Conservation (phyloP, 2,329 filamentous ascomycete species). For the Fusarium marasasianum region DNA sequence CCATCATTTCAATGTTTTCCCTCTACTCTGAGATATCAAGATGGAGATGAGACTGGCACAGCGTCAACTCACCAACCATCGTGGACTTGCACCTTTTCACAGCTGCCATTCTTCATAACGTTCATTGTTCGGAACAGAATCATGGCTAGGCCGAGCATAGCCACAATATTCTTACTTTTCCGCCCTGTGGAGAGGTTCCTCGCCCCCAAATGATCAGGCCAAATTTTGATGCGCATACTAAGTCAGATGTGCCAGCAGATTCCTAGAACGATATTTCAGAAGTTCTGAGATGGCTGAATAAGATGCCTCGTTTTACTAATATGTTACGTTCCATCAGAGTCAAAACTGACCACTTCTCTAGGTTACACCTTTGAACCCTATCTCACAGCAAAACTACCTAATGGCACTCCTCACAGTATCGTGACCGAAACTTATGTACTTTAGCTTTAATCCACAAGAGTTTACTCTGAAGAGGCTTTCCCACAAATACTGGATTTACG, state of each 20-base stretch:
- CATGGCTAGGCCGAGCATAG: not conserved
- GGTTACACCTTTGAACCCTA: not conserved
- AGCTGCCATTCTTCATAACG: not conserved
- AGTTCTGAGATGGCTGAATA: not conserved
- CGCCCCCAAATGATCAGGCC: not conserved
- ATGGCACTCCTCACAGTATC: not conserved
- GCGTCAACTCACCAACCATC: too few relatives aligned
- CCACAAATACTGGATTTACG: accelerated
- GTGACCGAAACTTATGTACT: not conserved
- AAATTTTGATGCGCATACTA: not conserved
- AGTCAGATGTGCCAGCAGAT: not conserved
- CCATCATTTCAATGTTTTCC: not conserved
- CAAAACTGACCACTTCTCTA: not conserved
- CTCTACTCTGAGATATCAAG: not conserved
- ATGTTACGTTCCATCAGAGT: not conserved
- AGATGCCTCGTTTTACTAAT: not conserved
- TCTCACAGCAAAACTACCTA: not conserved
- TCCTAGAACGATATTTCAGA: not conserved
- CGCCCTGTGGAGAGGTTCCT: not conserved
- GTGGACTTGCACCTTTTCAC: too few relatives aligned
- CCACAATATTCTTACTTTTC: not conserved
- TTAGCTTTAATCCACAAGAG: not conserved
- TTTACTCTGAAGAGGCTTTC: not conserved
- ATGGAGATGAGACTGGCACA: not conserved
- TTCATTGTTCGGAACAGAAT: not conserved